These are phyloP conservation scores for Aspergillus tubingensis DNA, from an alignment of 2,329 filamentous ascomycete species.

Conservation along the genomic window DNA sequence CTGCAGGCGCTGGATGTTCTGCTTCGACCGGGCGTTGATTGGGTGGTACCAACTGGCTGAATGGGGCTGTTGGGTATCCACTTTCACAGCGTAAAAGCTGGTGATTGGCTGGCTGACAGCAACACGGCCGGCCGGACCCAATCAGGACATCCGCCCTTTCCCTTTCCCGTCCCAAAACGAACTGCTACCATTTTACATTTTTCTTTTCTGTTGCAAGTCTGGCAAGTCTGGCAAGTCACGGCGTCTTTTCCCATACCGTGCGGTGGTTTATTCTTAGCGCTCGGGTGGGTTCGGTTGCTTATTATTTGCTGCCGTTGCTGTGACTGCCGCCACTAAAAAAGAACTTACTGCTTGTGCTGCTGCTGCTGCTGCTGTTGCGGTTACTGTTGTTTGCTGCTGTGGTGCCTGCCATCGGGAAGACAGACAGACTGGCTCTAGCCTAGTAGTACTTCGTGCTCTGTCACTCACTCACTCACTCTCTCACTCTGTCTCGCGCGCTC, in stretches of 20 bases:
- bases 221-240: neutral
- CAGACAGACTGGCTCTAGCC: neutral
- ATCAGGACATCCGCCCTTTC: slow-evolving; percentile 17
- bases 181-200: slow-evolving; percentile 7
- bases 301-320: slow-evolving; percentile 5
- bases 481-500: too few relatives aligned
- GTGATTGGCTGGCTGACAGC: slow-evolving; percentile 20
- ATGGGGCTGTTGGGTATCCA: slow-evolving; percentile 7
- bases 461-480: too few relatives aligned
- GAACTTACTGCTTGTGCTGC: neutral
- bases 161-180: slow-evolving; percentile 21
- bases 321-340: neutral
- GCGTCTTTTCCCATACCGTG: neutral
- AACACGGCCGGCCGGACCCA: slow-evolving; percentile 23
- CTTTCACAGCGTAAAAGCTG: neutral
- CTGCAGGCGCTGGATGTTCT: slow-evolving; percentile 24
- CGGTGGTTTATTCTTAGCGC: slow-evolving; percentile 13
- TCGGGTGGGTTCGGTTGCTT: slow-evolving; percentile 5
- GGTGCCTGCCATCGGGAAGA: neutral
- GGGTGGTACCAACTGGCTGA: slow-evolving; percentile 20
- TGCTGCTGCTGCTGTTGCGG: neutral
- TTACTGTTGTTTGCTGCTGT: slow-evolving; percentile 1
- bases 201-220: slow-evolving; percentile 9
- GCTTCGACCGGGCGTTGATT: slow-evolving; percentile 21
- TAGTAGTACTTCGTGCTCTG: neutral